These are phyloP conservation scores for Plectosphaerella sp. DNA, from an alignment of 2,329 filamentous ascomycete species.

Conservation along the genomic window DNA sequence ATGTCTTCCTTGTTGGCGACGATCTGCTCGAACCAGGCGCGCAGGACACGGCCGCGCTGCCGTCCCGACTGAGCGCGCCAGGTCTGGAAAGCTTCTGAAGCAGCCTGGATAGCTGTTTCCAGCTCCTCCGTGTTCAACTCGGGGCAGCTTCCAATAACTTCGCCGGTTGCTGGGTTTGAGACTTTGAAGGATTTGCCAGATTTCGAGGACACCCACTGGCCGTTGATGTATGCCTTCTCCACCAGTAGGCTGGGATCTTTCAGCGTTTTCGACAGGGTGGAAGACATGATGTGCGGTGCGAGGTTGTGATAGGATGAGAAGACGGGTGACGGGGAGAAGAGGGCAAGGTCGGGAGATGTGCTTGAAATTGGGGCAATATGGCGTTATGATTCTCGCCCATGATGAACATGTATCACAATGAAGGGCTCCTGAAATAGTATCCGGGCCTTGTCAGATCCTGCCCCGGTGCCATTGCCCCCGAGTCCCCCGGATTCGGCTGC, in stretches of 20 bases:
- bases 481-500: too few relatives aligned
- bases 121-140: slow-evolving; percentile 64
- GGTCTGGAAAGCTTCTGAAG: slow-evolving; percentile 53
- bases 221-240: slow-evolving; percentile 4
- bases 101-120: slow-evolving; percentile 63
- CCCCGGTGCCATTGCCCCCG: too few relatives aligned
- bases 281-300: neutral
- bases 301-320: too few relatives aligned
- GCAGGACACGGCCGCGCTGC: slow-evolving; percentile 51
- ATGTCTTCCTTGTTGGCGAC: slow-evolving; percentile 60
- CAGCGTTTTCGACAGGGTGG: neutral
- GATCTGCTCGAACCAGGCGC: slow-evolving; percentile 60
- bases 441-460: too few relatives aligned
- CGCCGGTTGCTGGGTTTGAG: slow-evolving; percentile 61
- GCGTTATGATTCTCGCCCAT: too few relatives aligned
- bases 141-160: slow-evolving; percentile 63
- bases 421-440: too few relatives aligned
- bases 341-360: too few relatives aligned
- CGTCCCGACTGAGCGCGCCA: slow-evolving; percentile 54
- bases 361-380: too few relatives aligned
- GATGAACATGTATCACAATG: too few relatives aligned
- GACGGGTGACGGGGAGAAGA: too few relatives aligned
- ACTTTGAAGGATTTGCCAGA: slow-evolving; percentile 4
- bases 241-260: slow-evolving; percentile 5
- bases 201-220: slow-evolving; percentile 3